Evolutionary conservation across 257 asterid species (phyloP).

Genomic region (Anisodus tanguticus): DNA sequence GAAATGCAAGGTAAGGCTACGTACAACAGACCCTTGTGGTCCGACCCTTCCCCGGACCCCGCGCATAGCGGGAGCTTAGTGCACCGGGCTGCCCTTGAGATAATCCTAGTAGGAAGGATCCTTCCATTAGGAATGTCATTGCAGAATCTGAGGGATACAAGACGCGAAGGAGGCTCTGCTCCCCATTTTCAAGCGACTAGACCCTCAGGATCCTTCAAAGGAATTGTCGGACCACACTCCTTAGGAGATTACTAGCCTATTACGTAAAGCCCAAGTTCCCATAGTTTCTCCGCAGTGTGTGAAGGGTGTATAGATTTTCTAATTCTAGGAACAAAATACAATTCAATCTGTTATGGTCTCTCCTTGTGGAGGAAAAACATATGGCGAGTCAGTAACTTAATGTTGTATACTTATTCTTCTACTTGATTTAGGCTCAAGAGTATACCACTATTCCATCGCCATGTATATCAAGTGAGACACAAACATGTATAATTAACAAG

Average conservation of each 20-base stretch:
- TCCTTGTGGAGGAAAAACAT: neutral
- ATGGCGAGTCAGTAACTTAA: neutral
- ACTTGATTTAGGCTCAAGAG: neutral
- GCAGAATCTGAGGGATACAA: neutral
- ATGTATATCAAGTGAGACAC: conserved; percentile 5
- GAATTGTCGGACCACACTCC: neutral
- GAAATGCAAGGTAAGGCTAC: no score
- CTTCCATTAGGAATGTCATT: conserved; percentile 12
- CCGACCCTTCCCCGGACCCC: no score
- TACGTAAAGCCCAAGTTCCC: neutral
- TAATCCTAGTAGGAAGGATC: neutral
- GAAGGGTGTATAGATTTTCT: neutral
- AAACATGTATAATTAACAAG: neutral
- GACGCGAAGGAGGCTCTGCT: neutral
- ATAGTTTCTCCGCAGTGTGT: neutral
- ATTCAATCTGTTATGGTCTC: neutral
- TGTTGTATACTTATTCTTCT: neutral
- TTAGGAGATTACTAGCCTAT: conserved; percentile 5
- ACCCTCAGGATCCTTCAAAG: neutral
- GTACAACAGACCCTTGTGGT: no score
- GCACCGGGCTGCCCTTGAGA: no score
- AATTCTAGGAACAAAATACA: neutral
- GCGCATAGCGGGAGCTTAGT: no score
- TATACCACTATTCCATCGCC: neutral
- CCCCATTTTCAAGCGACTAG: conserved; percentile 1